Evolutionary conservation across 2,329 filamentous ascomycete species (phyloP).

Genomic region (Colletotrichum scovillei): DNA sequence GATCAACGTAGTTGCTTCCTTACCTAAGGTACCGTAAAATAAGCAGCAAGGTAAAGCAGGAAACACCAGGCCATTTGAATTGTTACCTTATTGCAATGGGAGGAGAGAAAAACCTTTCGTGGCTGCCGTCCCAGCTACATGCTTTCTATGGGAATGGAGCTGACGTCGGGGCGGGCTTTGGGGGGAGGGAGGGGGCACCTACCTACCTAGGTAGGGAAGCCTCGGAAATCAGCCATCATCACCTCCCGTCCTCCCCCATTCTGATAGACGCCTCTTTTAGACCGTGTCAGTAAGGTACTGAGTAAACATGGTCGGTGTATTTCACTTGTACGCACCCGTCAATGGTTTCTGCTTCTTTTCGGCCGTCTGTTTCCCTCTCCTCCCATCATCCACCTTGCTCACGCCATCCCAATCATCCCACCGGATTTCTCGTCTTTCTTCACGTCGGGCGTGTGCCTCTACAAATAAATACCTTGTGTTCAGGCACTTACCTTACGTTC

Average conservation of each 20-base stretch:
- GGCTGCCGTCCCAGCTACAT: neutral
- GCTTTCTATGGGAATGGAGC: neutral
- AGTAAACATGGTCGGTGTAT: no score
- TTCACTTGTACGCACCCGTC: neutral
- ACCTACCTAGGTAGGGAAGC: neutral
- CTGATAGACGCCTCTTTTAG: slow-evolving; percentile 9
- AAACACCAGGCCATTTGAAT: neutral
- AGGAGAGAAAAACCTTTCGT: neutral
- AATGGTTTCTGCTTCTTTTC: neutral
- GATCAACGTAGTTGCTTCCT: no score
- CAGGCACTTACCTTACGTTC: neutral
- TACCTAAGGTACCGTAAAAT: neutral
- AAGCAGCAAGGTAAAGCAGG: neutral
- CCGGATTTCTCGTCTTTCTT: neutral
- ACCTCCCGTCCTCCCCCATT: neutral
- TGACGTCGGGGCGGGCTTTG: neutral
- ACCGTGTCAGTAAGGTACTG: neutral
- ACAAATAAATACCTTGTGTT: neutral
- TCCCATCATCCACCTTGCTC: neutral
- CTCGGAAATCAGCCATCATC: neutral
- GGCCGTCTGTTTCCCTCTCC: neutral
- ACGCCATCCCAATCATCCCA: neutral
- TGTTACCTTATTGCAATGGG: neutral
- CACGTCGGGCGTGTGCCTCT: no score
- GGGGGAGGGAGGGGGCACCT: neutral